Conservation (phyloP, 1,284 basidiomycete genomes). For the Rhodotorula mucilaginosa region DNA sequence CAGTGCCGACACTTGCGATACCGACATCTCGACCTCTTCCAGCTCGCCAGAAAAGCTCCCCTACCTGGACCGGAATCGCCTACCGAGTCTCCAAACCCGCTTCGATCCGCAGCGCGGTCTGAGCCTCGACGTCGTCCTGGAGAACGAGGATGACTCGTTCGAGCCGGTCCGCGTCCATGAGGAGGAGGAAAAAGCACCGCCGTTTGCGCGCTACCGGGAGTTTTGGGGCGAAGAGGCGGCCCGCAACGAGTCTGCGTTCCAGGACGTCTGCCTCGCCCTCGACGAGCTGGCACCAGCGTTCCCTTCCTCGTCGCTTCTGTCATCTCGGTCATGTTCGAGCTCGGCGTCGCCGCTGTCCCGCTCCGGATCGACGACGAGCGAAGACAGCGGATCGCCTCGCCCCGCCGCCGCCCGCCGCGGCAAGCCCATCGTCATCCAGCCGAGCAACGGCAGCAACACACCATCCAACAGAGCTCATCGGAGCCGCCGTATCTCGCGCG, state of each 20-base stretch:
- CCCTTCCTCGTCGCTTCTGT: not conserved
- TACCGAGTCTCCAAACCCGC: not conserved
- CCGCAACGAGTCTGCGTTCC: not conserved
- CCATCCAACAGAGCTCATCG: not conserved
- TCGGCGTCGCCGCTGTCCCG: not conserved
- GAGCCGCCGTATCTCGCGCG: not conserved
- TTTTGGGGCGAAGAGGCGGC: slow-evolving; percentile 1
- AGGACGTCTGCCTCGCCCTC: slow-evolving; percentile 1
- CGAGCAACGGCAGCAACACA: not conserved
- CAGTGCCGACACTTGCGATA: not conserved
- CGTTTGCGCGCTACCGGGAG: not conserved
- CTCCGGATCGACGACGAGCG: not conserved
- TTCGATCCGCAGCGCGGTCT: not conserved
- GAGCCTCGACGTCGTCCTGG: slow-evolving; percentile 1
- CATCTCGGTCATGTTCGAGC: not conserved
- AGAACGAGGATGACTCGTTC: not conserved
- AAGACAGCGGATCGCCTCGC: not conserved
- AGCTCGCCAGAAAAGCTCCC: not conserved
- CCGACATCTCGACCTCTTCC: not conserved
- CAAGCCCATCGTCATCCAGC: slow-evolving; percentile 22
- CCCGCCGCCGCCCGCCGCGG: not conserved
- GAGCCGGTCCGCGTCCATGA: not conserved
- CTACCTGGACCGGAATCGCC: not conserved
- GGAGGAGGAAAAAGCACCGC: not conserved
- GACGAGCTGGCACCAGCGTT: not conserved